Conservation (phyloP, 257 asterid species). For the Penstemon eatonii region DNA sequence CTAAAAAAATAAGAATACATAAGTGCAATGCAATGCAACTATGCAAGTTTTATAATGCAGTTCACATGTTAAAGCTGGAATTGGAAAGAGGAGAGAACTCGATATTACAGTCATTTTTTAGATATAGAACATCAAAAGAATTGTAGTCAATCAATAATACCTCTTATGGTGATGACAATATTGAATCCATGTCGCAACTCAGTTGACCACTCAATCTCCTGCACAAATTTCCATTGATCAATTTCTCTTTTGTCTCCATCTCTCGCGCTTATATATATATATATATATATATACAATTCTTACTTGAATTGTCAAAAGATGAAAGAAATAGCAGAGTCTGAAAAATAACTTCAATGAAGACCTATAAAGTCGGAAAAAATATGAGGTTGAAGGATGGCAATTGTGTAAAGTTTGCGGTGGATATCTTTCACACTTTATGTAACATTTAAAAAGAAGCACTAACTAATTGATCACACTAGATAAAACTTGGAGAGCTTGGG, state of each 20-base stretch:
- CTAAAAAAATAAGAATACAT: slow-evolving; percentile 14
- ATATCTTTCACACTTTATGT: too few species aligned
- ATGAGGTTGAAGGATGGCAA: neutral
- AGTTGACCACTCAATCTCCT: slow-evolving; percentile 70
- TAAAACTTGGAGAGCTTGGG: too few species aligned
- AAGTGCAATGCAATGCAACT: neutral
- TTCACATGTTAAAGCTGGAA: neutral
- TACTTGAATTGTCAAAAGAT: slow-evolving; percentile 12
- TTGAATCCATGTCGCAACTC: slow-evolving; percentile 49
- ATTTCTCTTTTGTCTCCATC: neutral
- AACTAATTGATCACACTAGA: too few species aligned
- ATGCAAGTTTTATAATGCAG: neutral
- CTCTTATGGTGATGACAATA: slow-evolving; percentile 48
- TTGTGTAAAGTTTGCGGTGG: neutral
- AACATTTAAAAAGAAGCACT: too few species aligned
- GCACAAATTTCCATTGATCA: slow-evolving; percentile 30
- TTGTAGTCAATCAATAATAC: slow-evolving; percentile 32
- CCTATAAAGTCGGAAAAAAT: neutral
- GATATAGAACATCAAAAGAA: slow-evolving; percentile 14
- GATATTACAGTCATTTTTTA: neutral
- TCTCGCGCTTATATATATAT: neutral
- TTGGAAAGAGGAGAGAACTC: neutral
- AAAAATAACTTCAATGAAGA: too few species aligned
- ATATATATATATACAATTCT: neutral
- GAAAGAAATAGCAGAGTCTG: neutral